Conservation (phyloP, 768 basidiomycete genomes). For the Lactarius akahatsu region DNA sequence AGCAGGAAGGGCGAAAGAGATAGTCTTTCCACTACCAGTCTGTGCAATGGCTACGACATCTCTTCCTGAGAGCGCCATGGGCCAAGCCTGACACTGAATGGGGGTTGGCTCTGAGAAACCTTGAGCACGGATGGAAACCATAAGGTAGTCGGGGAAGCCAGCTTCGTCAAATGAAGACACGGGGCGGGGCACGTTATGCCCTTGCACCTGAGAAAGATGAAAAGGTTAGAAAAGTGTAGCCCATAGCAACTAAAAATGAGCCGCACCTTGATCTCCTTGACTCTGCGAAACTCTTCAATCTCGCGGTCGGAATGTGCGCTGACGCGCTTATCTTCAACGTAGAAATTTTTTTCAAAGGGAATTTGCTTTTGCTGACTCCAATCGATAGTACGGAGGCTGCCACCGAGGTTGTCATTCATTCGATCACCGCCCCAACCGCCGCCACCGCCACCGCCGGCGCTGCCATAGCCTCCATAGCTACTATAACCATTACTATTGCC, state of each 20-base stretch:
- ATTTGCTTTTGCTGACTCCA: constrained; percentile 74
- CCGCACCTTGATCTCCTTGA: constrained; percentile 82
- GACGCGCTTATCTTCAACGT: constrained; percentile 87
- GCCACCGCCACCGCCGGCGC: constrained; percentile 39
- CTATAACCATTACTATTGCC: constrained; percentile 40
- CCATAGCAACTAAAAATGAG: neutral
- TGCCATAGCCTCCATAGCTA: constrained; percentile 33
- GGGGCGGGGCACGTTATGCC: constrained; percentile 83
- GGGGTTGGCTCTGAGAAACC: constrained; percentile 90
- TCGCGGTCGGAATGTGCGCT: constrained; percentile 76
- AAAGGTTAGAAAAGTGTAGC: neutral
- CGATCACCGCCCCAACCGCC: constrained; percentile 59
- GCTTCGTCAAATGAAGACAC: constrained; percentile 91
- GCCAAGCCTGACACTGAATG: constrained; percentile 99
- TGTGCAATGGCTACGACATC: constrained; percentile 97
- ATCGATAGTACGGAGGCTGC: constrained; percentile 78
- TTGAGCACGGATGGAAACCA: constrained; percentile 90
- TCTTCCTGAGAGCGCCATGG: constrained; percentile 93
- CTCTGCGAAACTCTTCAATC: constrained; percentile 79
- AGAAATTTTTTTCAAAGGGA: constrained; percentile 98
- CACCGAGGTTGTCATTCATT: constrained; percentile 79
- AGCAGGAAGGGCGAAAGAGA: constrained; percentile 96
- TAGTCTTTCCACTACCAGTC: constrained; percentile 98
- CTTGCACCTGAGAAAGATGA: constrained; percentile 64
- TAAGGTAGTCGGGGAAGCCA: constrained; percentile 95